A percentile compares a stretch with the other conserved stretches of the same genome.
Conservation (phyloP, 148 eudicot genomes). For the Talinum fruticosum region DNA sequence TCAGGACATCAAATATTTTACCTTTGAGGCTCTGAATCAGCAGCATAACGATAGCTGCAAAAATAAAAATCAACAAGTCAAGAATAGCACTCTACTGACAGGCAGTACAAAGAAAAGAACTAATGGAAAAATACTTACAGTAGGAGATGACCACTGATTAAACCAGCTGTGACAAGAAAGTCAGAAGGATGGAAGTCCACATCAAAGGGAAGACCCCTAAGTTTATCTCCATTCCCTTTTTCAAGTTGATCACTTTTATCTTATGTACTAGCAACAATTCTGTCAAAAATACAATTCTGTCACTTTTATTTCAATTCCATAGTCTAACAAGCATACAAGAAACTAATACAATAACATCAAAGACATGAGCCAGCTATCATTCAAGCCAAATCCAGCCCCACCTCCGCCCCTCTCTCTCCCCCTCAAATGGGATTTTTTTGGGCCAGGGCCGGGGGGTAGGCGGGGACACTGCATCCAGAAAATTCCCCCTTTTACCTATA, state of each 20-base stretch:
- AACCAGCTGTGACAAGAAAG: slow-evolving; percentile 61
- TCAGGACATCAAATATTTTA: slow-evolving; percentile 7
- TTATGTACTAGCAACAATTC: background rate
- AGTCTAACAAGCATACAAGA: background rate
- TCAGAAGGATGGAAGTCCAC: slow-evolving; percentile 81
- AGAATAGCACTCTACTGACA: background rate
- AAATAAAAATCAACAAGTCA: background rate
- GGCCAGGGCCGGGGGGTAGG: too few species aligned
- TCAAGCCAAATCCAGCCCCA: background rate
- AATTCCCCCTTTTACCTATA: background rate
- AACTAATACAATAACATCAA: background rate
- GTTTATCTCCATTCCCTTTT: slow-evolving; percentile 60
- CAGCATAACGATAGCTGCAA: slow-evolving; percentile 60
- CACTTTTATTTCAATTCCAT: background rate
- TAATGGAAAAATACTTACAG: slow-evolving; percentile 39
- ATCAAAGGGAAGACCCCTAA: slow-evolving; percentile 60
- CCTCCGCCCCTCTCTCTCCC: background rate
- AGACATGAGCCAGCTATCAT: background rate
- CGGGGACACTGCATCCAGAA: too few species aligned
- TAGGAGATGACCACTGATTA: slow-evolving; percentile 73
- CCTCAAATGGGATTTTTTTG: too few species aligned
- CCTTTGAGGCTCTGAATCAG: slow-evolving; percentile 63
- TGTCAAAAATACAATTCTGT: background rate
- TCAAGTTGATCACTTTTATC: background rate
- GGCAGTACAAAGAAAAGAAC: background rate